Evolutionary conservation across 345 rosid genomes (phyloP), one percentile per base, ranked within the genome.

Genomic region (Populus euphratica): DNA sequence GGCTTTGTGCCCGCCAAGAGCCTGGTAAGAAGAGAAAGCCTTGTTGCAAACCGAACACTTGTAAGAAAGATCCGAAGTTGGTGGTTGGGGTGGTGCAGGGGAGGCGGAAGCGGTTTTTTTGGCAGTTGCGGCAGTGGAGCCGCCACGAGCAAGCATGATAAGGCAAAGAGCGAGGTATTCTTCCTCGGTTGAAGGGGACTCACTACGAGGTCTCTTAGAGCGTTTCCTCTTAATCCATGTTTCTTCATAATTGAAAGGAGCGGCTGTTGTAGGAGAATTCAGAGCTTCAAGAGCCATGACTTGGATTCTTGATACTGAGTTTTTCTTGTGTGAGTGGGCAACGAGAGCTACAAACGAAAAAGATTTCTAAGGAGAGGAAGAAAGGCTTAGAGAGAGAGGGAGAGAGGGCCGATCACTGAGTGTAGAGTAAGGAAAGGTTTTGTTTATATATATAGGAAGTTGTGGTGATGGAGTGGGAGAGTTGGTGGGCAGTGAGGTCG

Each of bases 161-260:
- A 96, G 96, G 78, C 97, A 96, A 68, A 96, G 92, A 77, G 99
- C 99, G 21, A 93, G 92, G 69, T 91, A 93, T 82, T 96, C 97
- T 63, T 92, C 98, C 76, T 96, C 98, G 13, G 92, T 83, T 56
- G 83, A 80, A 36, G 87, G 81, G 68, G 87, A 67, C 17, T 85
- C 77, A 35, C 82, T 66, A 38, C 93, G 96, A 4, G 93, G 89
- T 25, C 97, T 90, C 82, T 89, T 96, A 0, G 99, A 88, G 35
- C 99, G 97, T 84, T 92, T 96, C 49, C 97, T 79, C 84, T 93
- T 96, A 52, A 90, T 68, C 93, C 94, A 91, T 0, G 93, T 90
- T 82, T 96, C 98, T 5, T 82, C 84, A 9, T 70, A 29, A 18
- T 54, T 75, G 56, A 75, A 64, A 36, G 79, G 70, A 29, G 79